Conservation (phyloP, 768 basidiomycete species). For the Pleurotus djamor region DNA sequence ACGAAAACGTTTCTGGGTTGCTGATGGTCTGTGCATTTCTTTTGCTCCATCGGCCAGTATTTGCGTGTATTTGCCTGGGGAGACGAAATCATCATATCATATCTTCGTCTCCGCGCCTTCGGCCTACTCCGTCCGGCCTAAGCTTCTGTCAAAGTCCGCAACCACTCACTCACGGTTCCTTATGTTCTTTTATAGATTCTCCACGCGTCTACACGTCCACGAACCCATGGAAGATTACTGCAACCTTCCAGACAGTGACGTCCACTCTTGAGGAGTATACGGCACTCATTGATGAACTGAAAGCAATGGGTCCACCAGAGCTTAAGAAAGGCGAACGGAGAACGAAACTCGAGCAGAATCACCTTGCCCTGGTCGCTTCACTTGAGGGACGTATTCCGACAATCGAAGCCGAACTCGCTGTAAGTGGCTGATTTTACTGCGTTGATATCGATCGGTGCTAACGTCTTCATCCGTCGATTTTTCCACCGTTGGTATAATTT, state of each 20-base stretch:
- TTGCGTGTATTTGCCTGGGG: slow-evolving; percentile 72
- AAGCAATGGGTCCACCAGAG: slow-evolving; percentile 42
- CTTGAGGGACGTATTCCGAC: slow-evolving; percentile 64
- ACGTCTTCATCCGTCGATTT: slow-evolving; percentile 6
- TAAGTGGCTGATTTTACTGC: slow-evolving; percentile 38
- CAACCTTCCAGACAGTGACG: slow-evolving; percentile 70
- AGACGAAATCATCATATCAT: slow-evolving; percentile 37
- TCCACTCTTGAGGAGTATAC: slow-evolving; percentile 75
- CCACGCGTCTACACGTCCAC: slow-evolving; percentile 82
- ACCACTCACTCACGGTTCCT: slow-evolving; percentile 19
- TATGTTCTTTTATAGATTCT: slow-evolving; percentile 56
- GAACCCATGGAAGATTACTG: slow-evolving; percentile 88
- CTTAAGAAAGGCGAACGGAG: slow-evolving; percentile 45
- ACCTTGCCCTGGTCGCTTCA: slow-evolving; percentile 56
- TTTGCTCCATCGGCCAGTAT: slow-evolving; percentile 38
- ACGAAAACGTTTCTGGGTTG: slow-evolving; percentile 82
- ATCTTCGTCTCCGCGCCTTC: slow-evolving; percentile 36
- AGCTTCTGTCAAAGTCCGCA: slow-evolving; percentile 20
- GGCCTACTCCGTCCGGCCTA: slow-evolving; percentile 31
- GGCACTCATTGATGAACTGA: slow-evolving; percentile 60
- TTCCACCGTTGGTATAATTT: not conserved
- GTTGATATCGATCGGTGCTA: slow-evolving; percentile 3
- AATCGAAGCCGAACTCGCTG: slow-evolving; percentile 70
- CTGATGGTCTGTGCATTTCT: slow-evolving; percentile 78
- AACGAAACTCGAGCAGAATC: slow-evolving; percentile 56